A percentile compares a stretch with the other conserved stretches of the same genome.
phyloP scores from a whole-genome alignment of 129 eudicot genomes.

The Kitagawia praeruptora region DNA sequence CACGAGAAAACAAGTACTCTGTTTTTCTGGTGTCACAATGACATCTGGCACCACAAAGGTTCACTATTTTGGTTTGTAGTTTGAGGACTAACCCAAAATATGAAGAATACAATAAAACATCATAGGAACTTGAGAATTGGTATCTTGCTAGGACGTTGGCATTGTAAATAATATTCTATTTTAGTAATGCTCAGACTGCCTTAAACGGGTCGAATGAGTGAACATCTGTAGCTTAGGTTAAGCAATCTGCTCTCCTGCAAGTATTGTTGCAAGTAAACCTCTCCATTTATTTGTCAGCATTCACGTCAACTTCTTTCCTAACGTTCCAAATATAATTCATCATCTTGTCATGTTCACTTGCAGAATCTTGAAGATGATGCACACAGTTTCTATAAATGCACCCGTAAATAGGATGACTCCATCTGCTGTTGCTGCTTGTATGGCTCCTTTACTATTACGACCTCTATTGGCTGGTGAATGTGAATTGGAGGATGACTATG shows the following conservation, averaged over 20 bases:
- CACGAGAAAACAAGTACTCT: background rate
- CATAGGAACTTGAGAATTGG: background rate
- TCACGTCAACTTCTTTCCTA: background rate
- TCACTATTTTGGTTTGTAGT: background rate
- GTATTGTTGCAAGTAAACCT: background rate
- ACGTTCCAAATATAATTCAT: background rate
- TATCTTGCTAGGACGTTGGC: background rate
- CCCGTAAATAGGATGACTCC: conserved; percentile 84
- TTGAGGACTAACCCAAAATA: background rate
- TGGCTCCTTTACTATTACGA: conserved; percentile 98
- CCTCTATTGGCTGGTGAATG: conserved; percentile 99
- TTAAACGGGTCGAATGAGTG: background rate
- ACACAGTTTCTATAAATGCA: conserved; percentile 60
- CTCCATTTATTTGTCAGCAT: background rate
- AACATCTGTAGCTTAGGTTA: background rate
- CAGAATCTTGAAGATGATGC: conserved; percentile 97
- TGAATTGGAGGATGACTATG: conserved; percentile 80
- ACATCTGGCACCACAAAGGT: background rate
- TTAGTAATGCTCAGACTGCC: background rate
- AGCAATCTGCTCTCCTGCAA: background rate
- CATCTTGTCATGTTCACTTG: conserved; percentile 11
- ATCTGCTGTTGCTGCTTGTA: conserved; percentile 95
- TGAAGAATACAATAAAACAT: background rate
- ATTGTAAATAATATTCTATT: background rate
- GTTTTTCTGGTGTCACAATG: background rate